Evolutionary conservation across 139 green algal genomes (phyloP).

Genomic region (Desmodesmus armatus): DNA sequence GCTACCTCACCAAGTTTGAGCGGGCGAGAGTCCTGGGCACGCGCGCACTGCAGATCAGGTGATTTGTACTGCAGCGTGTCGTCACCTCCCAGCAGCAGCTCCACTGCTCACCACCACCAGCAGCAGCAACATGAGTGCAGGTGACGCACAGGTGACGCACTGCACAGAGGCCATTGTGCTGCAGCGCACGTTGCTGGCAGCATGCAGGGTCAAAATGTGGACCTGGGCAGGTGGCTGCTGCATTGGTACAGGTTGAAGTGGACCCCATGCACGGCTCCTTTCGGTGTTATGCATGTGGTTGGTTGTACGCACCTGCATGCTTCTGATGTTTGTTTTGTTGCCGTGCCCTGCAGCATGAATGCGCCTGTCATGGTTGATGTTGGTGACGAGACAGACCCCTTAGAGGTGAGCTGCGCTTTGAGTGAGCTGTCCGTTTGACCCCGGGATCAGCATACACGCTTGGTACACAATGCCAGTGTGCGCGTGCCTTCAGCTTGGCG

Average conservation of each 20-base stretch:
- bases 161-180: too few species aligned
- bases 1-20: conserved; percentile 99
- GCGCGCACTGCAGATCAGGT: conserved; percentile 94
- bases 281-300: neutral
- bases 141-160: too few species aligned
- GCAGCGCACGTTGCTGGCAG: too few species aligned
- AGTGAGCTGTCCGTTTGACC: too few species aligned
- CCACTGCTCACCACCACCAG: too few species aligned
- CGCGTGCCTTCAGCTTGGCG: neutral
- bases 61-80: neutral
- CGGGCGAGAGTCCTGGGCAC: conserved; percentile 94
- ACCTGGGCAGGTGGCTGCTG: too few species aligned
- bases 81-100: too few species aligned
- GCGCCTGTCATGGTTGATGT: conserved; percentile 95
- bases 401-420: conserved; percentile 54
- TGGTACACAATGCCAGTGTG: neutral
- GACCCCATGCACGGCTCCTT: too few species aligned
- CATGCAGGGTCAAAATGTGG: too few species aligned
- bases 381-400: conserved; percentile 59
- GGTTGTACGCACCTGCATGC: too few species aligned
- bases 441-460: too few species aligned
- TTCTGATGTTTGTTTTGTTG: neutral
- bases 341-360: conserved; percentile 90
- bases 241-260: too few species aligned
- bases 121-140: neutral